Percentiles rank a stretch among this genome's conserved stretches.
Evolutionary conservation across 169 alveolate species (phyloP).

Genomic region (Sarcocystis neurona): DNA sequence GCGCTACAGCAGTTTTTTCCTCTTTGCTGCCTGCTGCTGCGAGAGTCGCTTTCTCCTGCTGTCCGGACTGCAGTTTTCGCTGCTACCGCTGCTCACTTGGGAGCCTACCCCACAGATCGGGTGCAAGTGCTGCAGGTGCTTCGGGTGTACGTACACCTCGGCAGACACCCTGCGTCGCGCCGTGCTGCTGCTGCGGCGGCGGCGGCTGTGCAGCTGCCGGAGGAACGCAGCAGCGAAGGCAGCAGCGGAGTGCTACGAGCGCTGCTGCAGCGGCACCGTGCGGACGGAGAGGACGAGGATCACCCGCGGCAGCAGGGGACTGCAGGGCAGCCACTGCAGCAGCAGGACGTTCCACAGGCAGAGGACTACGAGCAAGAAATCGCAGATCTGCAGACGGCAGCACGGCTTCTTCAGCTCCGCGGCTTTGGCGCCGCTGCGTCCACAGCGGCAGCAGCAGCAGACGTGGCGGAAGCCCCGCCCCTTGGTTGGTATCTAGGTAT

Average conservation of each 20-base stretch:
- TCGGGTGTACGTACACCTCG: slow-evolving; percentile 1
- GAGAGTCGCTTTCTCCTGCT: neutral
- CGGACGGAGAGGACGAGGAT: neutral
- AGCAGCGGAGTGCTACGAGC: neutral
- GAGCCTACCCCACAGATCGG: neutral
- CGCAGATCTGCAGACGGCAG: neutral
- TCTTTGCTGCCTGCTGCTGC: neutral
- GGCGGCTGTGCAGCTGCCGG: too few species aligned
- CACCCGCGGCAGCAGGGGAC: too few species aligned
- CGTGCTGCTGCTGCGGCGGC: neutral
- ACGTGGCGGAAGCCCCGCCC: neutral
- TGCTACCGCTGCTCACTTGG: neutral
- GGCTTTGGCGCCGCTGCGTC: neutral
- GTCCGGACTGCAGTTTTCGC: neutral
- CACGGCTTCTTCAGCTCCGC: neutral
- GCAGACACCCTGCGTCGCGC: neutral
- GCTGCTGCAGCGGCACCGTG: neutral
- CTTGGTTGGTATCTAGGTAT: neutral
- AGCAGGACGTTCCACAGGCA: neutral
- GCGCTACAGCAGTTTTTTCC: neutral
- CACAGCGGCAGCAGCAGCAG: neutral
- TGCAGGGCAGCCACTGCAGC: neutral
- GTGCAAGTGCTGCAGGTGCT: neutral
- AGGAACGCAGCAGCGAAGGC: too few species aligned
- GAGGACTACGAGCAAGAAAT: neutral